phyloP scores from a whole-genome alignment of 768 basidiomycete genomes.

The Heimioporus sp. region DNA sequence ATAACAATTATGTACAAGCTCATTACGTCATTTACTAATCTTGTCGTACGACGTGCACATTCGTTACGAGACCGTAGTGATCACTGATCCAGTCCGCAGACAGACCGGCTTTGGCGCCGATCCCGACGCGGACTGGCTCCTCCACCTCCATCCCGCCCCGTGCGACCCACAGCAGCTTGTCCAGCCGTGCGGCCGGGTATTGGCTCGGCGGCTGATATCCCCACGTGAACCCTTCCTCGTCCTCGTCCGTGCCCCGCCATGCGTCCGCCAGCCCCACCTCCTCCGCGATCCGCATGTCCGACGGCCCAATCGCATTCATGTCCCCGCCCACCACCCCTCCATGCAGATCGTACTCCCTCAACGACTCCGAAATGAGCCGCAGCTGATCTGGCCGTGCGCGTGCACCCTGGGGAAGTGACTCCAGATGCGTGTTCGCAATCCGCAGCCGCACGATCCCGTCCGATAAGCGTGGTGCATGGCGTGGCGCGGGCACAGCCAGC shows the following conservation, averaged over 20 bases:
- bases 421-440: conserved; percentile 73
- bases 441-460: conserved; percentile 49
- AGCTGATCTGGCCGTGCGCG: conserved; percentile 50
- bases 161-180: conserved; percentile 62
- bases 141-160: conserved; percentile 50
- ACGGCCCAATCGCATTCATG: conserved; percentile 61
- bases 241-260: conserved; percentile 47
- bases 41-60: conserved; percentile 29
- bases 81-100: conserved; percentile 57
- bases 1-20: not conserved
- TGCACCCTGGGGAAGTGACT: conserved; percentile 53
- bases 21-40: conserved; percentile 8
- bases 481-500: conserved; percentile 37
- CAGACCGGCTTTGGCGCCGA: conserved; percentile 43
- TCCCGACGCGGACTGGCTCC: conserved; percentile 53
- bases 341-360: conserved; percentile 45
- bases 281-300: conserved; percentile 42
- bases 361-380: conserved; percentile 45
- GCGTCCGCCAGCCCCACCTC: conserved; percentile 56
- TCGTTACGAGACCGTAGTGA: conserved; percentile 58
- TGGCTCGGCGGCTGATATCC: conserved; percentile 54
- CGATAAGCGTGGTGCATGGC: conserved; percentile 27
- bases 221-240: conserved; percentile 60
- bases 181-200: conserved; percentile 55
- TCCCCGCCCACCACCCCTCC: conserved; percentile 70